phyloP scores from a whole-genome alignment of 2,329 filamentous ascomycete species.

The Rutstroemia sp. region DNA sequence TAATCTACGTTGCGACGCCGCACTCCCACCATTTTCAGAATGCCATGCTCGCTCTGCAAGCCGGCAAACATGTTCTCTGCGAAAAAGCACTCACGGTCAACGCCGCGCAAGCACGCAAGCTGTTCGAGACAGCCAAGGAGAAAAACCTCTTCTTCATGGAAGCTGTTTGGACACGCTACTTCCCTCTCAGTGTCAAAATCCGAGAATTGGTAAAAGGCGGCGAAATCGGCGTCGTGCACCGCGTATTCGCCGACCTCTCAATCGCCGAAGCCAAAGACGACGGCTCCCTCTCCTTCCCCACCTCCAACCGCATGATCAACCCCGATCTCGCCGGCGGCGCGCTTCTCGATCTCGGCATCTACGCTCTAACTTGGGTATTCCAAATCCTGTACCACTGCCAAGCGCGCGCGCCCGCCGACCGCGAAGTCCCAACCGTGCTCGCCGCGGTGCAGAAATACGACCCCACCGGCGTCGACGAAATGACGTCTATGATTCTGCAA shows the following conservation, averaged over 20 bases:
- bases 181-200: constrained; percentile 55
- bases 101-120: constrained; percentile 51
- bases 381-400: constrained; percentile 64
- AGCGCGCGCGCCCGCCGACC: constrained; percentile 15
- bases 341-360: constrained; percentile 62
- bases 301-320: constrained; percentile 59
- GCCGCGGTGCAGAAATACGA: constrained; percentile 50
- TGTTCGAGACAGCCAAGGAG: constrained; percentile 52
- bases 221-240: constrained; percentile 37
- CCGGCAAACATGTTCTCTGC: constrained; percentile 62
- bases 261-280: constrained; percentile 45
- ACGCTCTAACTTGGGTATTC: constrained; percentile 64
- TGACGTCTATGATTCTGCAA: constrained; percentile 53
- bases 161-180: constrained; percentile 65
- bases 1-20: constrained; percentile 64
- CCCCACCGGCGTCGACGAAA: constrained; percentile 55
- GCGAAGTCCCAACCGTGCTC: constrained; percentile 45
- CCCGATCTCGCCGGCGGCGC: constrained; percentile 59
- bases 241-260: constrained; percentile 33
- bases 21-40: constrained; percentile 71
- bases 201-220: constrained; percentile 38
- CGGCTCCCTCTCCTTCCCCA: constrained; percentile 34
- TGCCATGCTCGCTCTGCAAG: constrained; percentile 54
- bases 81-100: constrained; percentile 69
- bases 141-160: constrained; percentile 58